A percentile compares a stretch with the other conserved stretches of the same genome.
Evolutionary conservation across 106 monocot species (phyloP).

Genomic region (Allium cepa): DNA sequence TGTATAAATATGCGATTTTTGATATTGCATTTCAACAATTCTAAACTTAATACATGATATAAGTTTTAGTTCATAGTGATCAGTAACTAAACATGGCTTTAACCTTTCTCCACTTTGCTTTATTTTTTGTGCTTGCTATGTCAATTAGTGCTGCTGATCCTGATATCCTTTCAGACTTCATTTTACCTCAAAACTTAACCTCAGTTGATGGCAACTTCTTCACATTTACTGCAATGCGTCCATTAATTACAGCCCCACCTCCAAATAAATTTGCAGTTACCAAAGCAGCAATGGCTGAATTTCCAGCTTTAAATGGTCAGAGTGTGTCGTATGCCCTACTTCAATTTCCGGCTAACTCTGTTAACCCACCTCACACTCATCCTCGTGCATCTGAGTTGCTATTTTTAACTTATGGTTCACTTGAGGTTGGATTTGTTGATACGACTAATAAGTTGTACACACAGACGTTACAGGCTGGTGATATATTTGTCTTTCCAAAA

Average conservation of each 20-base stretch:
- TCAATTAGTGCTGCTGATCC: too few relatives aligned
- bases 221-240: constrained; percentile 12
- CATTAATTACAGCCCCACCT: neutral
- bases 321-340: constrained; percentile 16
- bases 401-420: neutral
- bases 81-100: too few relatives aligned
- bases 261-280: constrained; percentile 1
- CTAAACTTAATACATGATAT: too few relatives aligned
- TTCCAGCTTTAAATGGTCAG: constrained; percentile 18
- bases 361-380: constrained; percentile 18
- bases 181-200: neutral
- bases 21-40: too few relatives aligned
- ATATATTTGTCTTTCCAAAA: constrained; percentile 19
- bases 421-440: constrained; percentile 18
- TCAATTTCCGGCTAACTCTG: neutral
- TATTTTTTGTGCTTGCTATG: too few relatives aligned
- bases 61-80: too few relatives aligned
- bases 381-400: constrained; percentile 17
- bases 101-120: too few relatives aligned
- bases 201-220: constrained; percentile 6
- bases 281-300: constrained; percentile 7
- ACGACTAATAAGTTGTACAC: constrained; percentile 13
- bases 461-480: constrained; percentile 2
- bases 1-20: too few relatives aligned
- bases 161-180: too few relatives aligned